phyloP scores from a whole-genome alignment of 2,329 filamentous ascomycete species.

The Talaromyces sp. region DNA sequence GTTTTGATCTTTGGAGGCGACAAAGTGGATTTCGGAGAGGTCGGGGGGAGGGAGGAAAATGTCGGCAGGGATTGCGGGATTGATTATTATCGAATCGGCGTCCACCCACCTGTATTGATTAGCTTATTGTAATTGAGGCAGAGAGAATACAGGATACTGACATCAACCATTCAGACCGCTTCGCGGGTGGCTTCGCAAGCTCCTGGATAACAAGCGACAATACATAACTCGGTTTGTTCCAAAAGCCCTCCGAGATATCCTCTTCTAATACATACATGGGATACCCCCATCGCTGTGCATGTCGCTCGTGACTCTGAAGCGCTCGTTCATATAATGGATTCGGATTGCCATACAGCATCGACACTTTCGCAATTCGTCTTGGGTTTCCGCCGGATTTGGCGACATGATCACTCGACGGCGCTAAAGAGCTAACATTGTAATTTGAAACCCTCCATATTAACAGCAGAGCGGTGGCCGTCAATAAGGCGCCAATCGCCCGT shows the following conservation, averaged over 20 bases:
- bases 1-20: slow-evolving; percentile 30
- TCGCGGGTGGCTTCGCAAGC: slow-evolving; percentile 29
- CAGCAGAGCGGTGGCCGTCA: slow-evolving; percentile 14
- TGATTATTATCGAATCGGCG: slow-evolving; percentile 33
- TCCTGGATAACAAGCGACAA: slow-evolving; percentile 32
- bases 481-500: slow-evolving; percentile 17
- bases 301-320: slow-evolving; percentile 33
- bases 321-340: slow-evolving; percentile 36
- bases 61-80: slow-evolving; percentile 29
- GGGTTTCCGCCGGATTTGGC: not conserved
- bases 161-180: slow-evolving; percentile 38
- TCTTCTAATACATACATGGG: slow-evolving; percentile 34
- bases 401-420: not conserved
- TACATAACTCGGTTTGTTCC: slow-evolving; percentile 35
- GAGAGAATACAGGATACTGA: slow-evolving; percentile 18
- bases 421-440: not conserved
- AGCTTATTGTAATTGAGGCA: not conserved
- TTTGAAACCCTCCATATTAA: slow-evolving; percentile 16
- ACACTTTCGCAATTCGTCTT: slow-evolving; percentile 30
- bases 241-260: slow-evolving; percentile 32
- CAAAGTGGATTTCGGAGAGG: slow-evolving; percentile 29
- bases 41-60: slow-evolving; percentile 31
- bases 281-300: slow-evolving; percentile 36
- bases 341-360: slow-evolving; percentile 33
- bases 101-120: slow-evolving; percentile 29